Evolutionary conservation across 768 basidiomycete species (phyloP).

Genomic region (Phaeolepiota aurea): DNA sequence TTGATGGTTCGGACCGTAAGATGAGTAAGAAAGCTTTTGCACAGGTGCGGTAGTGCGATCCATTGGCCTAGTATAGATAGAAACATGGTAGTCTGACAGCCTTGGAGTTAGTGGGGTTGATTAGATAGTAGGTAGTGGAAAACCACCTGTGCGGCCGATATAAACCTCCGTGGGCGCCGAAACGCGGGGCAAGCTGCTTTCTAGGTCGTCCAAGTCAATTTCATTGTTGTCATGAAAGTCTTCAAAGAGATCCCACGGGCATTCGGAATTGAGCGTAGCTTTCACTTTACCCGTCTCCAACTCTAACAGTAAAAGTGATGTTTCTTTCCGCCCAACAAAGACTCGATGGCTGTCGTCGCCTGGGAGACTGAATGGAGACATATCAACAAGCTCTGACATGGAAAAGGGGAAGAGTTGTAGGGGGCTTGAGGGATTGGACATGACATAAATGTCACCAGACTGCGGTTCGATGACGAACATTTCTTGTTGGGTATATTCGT

Average conservation of each 20-base stretch:
- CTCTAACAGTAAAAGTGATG: constrained; percentile 67
- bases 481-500: constrained; percentile 53
- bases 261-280: constrained; percentile 66
- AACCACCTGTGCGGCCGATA: constrained; percentile 39
- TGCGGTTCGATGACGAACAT: constrained; percentile 94
- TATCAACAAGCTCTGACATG: constrained; percentile 87
- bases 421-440: constrained; percentile 56
- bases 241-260: constrained; percentile 67
- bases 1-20: constrained; percentile 89
- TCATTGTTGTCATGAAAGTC: constrained; percentile 37
- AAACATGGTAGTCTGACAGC: constrained; percentile 74
- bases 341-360: constrained; percentile 57
- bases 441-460: constrained; percentile 88
- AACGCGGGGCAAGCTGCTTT: constrained; percentile 31
- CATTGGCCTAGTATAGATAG: constrained; percentile 60
- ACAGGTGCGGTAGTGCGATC: constrained; percentile 29
- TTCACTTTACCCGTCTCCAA: constrained; percentile 76
- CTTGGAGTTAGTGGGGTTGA: constrained; percentile 6
- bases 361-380: constrained; percentile 74
- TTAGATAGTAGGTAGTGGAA: background rate
- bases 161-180: constrained; percentile 36
- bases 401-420: constrained; percentile 87
- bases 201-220: constrained; percentile 33
- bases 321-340: constrained; percentile 90
- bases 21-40: constrained; percentile 85